These are phyloP conservation scores for Pythium rhizo-oryzae DNA, from an alignment of 352 stramenopile genomes.

Conservation along the genomic window DNA sequence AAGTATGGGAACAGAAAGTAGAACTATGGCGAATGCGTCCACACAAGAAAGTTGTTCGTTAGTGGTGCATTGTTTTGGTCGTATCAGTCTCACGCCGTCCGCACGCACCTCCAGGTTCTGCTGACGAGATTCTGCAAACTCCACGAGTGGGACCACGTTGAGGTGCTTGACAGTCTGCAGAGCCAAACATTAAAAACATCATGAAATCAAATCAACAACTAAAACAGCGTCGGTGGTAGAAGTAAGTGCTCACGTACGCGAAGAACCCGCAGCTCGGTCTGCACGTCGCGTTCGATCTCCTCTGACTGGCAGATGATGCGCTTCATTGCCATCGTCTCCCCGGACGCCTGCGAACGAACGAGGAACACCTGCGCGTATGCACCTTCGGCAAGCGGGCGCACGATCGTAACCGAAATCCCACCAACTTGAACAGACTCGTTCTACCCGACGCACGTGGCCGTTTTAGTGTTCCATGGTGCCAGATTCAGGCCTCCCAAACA, in stretches of 20 bases:
- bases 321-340: slow-evolving; percentile 82
- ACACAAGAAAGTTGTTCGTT: too few species aligned
- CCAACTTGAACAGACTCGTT: slow-evolving; percentile 79
- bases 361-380: slow-evolving; percentile 84
- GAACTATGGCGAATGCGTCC: slow-evolving; percentile 37
- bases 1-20: slow-evolving; percentile 89
- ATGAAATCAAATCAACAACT: too few species aligned
- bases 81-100: too few species aligned
- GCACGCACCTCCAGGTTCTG: slow-evolving; percentile 70
- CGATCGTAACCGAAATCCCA: slow-evolving; percentile 67
- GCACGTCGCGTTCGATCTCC: slow-evolving; percentile 76
- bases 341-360: slow-evolving; percentile 65
- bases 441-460: slow-evolving; percentile 20
- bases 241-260: slow-evolving; percentile 39
- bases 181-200: not conserved
- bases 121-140: slow-evolving; percentile 72
- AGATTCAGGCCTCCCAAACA: too few species aligned
- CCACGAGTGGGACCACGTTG: slow-evolving; percentile 79
- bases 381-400: slow-evolving; percentile 72
- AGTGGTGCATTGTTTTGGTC: too few species aligned
- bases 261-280: slow-evolving; percentile 79
- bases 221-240: too few species aligned
- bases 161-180: slow-evolving; percentile 66
- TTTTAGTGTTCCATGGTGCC: too few species aligned
- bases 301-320: slow-evolving; percentile 81